Percentiles rank a stretch among this genome's conserved stretches.
phyloP scores from a whole-genome alignment of 2,329 filamentous ascomycete species.

The Daldinia eschscholtzii region DNA sequence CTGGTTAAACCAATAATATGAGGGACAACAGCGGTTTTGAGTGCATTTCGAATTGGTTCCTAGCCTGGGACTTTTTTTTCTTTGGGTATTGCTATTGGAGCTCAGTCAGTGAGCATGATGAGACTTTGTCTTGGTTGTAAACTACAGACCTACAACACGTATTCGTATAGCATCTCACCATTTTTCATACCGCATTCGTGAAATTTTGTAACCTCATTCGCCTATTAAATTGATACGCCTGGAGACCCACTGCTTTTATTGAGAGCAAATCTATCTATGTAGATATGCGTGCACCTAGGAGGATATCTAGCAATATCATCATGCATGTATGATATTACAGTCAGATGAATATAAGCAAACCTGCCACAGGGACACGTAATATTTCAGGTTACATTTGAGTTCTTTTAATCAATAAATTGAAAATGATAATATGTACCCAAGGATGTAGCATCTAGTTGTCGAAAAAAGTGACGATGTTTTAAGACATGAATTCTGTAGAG shows the following conservation, averaged over 20 bases:
- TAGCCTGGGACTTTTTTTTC: conserved; percentile 19
- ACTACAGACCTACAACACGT: conserved; percentile 34
- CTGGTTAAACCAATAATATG: conserved; percentile 36
- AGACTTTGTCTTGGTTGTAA: conserved; percentile 39
- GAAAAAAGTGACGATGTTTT: too few relatives aligned
- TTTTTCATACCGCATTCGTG: not conserved
- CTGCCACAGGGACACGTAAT: not conserved
- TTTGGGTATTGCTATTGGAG: conserved; percentile 33
- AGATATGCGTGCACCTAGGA: not conserved
- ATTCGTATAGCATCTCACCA: conserved; percentile 32
- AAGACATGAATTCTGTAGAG: not conserved
- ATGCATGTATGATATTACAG: not conserved
- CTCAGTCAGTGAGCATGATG: conserved; percentile 33
- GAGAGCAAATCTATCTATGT: not conserved
- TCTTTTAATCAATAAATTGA: not conserved
- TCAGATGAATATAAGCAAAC: not conserved
- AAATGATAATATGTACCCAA: not conserved
- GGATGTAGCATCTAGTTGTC: not conserved
- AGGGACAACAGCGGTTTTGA: conserved; percentile 30
- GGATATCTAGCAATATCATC: too few relatives aligned
- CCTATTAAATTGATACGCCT: not conserved
- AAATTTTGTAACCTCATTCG: not conserved
- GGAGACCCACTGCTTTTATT: not conserved
- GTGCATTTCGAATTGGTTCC: conserved; percentile 29
- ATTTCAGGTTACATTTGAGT: not conserved